Conservation (phyloP, 192 early-diverging fungal species). For the Fimicolochytrium jonesii region DNA sequence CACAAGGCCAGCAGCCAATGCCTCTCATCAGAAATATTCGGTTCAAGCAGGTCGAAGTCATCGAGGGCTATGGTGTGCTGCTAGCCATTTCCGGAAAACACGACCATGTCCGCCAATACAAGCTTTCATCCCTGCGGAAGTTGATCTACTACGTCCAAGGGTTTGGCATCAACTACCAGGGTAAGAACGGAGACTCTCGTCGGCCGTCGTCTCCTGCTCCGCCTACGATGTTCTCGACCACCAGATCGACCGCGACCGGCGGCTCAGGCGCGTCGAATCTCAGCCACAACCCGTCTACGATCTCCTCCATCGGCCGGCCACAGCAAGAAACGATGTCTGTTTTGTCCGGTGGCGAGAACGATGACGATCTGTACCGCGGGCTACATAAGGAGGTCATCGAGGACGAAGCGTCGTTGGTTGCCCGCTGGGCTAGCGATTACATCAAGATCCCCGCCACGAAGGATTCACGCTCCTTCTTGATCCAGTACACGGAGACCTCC, state of each 20-base stretch:
- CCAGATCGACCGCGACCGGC: not conserved
- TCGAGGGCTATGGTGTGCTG: conserved; percentile 54
- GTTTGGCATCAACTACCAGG: conserved; percentile 30
- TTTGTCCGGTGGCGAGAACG: conserved; percentile 11
- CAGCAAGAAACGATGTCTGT: too few species aligned
- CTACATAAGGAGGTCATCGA: conserved; percentile 26
- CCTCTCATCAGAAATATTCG: conserved; percentile 49
- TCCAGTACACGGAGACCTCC: conserved; percentile 52
- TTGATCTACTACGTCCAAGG: conserved; percentile 49
- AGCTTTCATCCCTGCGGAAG: conserved; percentile 46
- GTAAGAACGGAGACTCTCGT: not conserved
- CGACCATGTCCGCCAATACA: conserved; percentile 60
- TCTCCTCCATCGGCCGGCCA: not conserved
- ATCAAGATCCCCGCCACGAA: conserved; percentile 57
- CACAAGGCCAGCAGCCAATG: conserved; percentile 35
- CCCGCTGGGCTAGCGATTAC: conserved; percentile 50
- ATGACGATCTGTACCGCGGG: conserved; percentile 42
- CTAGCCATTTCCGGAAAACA: conserved; percentile 57
- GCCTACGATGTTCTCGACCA: not conserved
- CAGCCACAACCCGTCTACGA: not conserved
- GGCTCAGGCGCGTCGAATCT: not conserved
- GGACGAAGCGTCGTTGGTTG: conserved; percentile 43
- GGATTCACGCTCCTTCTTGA: conserved; percentile 47
- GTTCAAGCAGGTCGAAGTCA: conserved; percentile 55
- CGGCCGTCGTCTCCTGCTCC: not conserved